Evolutionary conservation across 2,329 filamentous ascomycete species (phyloP).

Genomic region (Fusarium sp.): DNA sequence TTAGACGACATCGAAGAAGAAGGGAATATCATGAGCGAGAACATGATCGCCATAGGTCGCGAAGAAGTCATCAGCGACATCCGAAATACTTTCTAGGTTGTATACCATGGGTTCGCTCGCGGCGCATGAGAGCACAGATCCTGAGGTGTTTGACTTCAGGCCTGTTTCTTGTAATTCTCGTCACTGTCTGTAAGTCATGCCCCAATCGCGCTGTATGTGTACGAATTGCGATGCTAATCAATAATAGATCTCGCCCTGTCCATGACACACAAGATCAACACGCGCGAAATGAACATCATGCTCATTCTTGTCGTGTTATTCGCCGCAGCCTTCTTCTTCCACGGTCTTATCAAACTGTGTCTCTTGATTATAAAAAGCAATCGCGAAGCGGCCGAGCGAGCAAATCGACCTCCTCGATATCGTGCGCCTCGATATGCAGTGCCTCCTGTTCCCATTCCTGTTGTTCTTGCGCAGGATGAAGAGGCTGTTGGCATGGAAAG

Average conservation of each 20-base stretch:
- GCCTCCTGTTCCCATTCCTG: slow-evolving; percentile 79
- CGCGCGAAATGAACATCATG: slow-evolving; percentile 81
- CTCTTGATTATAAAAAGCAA: slow-evolving; percentile 70
- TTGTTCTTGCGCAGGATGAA: slow-evolving; percentile 80
- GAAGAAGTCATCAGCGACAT: slow-evolving; percentile 32
- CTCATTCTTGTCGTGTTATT: slow-evolving; percentile 82
- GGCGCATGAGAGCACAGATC: slow-evolving; percentile 66
- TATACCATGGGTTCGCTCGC: slow-evolving; percentile 67
- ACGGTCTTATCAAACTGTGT: slow-evolving; percentile 79
- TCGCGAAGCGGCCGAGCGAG: slow-evolving; percentile 41
- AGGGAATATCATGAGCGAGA: slow-evolving; percentile 16
- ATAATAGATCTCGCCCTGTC: slow-evolving; percentile 77
- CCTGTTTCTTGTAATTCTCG: slow-evolving; percentile 67
- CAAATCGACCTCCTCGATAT: slow-evolving; percentile 57
- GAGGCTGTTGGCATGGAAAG: slow-evolving; percentile 71
- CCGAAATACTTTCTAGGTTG: slow-evolving; percentile 65
- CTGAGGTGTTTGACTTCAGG: slow-evolving; percentile 75
- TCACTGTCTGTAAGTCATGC: slow-evolving; percentile 73
- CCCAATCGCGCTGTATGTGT: not conserved
- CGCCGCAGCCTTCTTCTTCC: slow-evolving; percentile 82
- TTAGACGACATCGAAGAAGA: slow-evolving; percentile 6
- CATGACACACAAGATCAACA: slow-evolving; percentile 71
- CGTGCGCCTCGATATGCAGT: slow-evolving; percentile 75
- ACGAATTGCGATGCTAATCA: slow-evolving; percentile 9
- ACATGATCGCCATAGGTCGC: slow-evolving; percentile 16